A percentile compares a stretch with the other conserved stretches of the same genome.
Conservation (phyloP, 495 filamentous ascomycete species). For the Xylaria bambusicola region DNA sequence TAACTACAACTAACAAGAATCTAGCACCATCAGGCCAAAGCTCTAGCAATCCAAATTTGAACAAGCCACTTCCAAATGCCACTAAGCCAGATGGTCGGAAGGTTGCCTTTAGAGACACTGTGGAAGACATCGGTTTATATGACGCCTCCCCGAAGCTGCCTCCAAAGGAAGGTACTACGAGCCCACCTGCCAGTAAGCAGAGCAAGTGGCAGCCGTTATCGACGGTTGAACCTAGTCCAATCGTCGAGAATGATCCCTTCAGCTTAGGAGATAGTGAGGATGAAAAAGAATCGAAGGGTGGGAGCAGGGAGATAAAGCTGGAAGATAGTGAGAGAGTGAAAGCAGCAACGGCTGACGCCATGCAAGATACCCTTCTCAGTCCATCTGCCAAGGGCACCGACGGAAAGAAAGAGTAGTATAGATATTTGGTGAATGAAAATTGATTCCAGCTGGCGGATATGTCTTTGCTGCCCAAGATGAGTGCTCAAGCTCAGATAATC, state of each 20-base stretch:
- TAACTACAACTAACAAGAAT: slow-evolving; percentile 17
- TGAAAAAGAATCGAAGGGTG: slow-evolving; percentile 74
- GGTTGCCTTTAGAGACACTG: slow-evolving; percentile 74
- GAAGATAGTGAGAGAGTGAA: slow-evolving; percentile 72
- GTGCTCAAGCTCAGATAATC: too few relatives aligned
- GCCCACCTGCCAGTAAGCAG: slow-evolving; percentile 54
- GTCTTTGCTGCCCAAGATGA: too few relatives aligned
- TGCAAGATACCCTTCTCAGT: slow-evolving; percentile 53
- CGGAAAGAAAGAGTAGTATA: slow-evolving; percentile 21
- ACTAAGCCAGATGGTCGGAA: slow-evolving; percentile 61
- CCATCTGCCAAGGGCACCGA: slow-evolving; percentile 27
- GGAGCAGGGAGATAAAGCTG: slow-evolving; percentile 53
- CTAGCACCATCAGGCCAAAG: slow-evolving; percentile 23
- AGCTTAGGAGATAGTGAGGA: slow-evolving; percentile 95
- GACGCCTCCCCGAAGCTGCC: slow-evolving; percentile 57
- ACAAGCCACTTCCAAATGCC: slow-evolving; percentile 65
- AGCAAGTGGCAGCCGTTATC: slow-evolving; percentile 98
- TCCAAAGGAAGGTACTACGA: slow-evolving; percentile 37
- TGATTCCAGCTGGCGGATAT: too few relatives aligned
- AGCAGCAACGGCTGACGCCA: slow-evolving; percentile 68
- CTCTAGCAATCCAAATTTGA: slow-evolving; percentile 68
- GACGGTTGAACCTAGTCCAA: slow-evolving; percentile 81
- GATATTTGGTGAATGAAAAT: too few relatives aligned
- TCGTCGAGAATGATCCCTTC: slow-evolving; percentile 92
- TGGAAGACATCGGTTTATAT: slow-evolving; percentile 82